Evolutionary conservation across 768 basidiomycete genomes (phyloP), one percentile per base, ranked within the genome.

Genomic region (Favolaschia claudopus): DNA sequence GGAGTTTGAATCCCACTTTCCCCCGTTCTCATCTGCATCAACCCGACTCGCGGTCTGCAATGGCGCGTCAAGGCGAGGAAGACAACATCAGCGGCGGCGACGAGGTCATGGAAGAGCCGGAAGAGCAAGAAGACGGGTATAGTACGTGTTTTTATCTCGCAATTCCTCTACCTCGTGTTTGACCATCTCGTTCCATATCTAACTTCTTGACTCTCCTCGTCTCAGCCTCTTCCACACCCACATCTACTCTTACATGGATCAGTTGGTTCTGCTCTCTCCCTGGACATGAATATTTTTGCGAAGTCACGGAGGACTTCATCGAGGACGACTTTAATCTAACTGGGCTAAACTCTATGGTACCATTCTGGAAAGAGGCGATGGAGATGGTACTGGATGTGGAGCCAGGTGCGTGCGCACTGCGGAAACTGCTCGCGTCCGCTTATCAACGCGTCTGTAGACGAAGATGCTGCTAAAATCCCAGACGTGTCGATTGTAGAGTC

Each of bases 371-470:
- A 74, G 97, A 99, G 74, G 97, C 97, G 40, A 92, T 99, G 90
- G 97, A 99, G 79, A 99, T 99, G 97, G 95, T 99, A 15, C 77
- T 99, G 65, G 97, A 99, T 77, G 96, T 99, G 50, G 97, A 99
- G 77, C 95, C 97, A 81, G 95, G 96, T 96, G 72, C 74, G 89
- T 56, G n/a, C 28, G 22, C 45, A 7, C 45, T 29, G 29, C 25
- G 36, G 42, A 45, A 64, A 60, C 65, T 67, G 53, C 37, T 46
- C 22, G 45, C 40, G 27, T 52, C 31, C 19, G 46, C 57, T 56
- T n/a, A 64, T 50, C 54, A 32, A 56, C 36, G 51, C 48, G 55
- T 40, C 43, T n/a, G 22, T 27, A 91, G 91, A 92, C 65, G 97
- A 99, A 74, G 97, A 99, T 74, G 85, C 93, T 22, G 87, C 83